These are phyloP conservation scores for Neohortaea acidophila DNA, from an alignment of 495 filamentous ascomycete genomes.

Conservation along the genomic window DNA sequence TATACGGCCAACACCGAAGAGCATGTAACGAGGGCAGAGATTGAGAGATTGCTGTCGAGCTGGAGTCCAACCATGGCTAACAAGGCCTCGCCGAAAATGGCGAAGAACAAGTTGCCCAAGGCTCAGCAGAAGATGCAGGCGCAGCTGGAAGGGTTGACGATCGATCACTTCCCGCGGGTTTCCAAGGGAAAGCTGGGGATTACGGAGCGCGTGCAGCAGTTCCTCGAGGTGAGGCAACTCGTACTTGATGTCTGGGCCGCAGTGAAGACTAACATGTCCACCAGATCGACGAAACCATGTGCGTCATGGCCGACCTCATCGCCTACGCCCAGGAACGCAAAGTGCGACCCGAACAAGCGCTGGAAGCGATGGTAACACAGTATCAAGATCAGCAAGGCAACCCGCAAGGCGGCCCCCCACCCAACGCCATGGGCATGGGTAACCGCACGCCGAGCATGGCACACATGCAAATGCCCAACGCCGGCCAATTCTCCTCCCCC, in stretches of 20 bases:
- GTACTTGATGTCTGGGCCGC: no score
- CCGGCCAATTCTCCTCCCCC: constrained; percentile 31
- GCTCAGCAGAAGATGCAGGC: constrained; percentile 18
- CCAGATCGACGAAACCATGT: constrained; percentile 29
- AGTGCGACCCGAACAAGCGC: constrained; percentile 22
- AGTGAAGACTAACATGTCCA: no score
- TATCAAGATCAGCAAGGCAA: constrained; percentile 16
- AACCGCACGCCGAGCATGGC: constrained; percentile 11
- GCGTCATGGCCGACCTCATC: constrained; percentile 26
- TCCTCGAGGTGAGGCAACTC: constrained; percentile 24
- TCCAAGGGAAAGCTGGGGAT: constrained; percentile 19
- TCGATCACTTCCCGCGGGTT: constrained; percentile 20
- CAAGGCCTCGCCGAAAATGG: constrained; percentile 27
- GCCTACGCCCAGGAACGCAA: constrained; percentile 23
- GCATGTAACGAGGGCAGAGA: constrained; percentile 23
- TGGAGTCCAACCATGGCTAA: constrained; percentile 18
- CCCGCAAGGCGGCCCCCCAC: constrained; percentile 18
- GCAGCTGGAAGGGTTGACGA: constrained; percentile 13
- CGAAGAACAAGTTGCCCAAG: constrained; percentile 22
- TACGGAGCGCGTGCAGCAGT: constrained; percentile 20
- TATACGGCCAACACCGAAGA: constrained; percentile 21
- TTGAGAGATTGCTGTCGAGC: constrained; percentile 21
- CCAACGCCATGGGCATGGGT: constrained; percentile 13
- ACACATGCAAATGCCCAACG: constrained; percentile 10
- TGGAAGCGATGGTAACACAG: constrained; percentile 18